Evolutionary conservation across 2,329 filamentous ascomycete genomes (phyloP).

Genomic region (Cladophialophora psammophila): DNA sequence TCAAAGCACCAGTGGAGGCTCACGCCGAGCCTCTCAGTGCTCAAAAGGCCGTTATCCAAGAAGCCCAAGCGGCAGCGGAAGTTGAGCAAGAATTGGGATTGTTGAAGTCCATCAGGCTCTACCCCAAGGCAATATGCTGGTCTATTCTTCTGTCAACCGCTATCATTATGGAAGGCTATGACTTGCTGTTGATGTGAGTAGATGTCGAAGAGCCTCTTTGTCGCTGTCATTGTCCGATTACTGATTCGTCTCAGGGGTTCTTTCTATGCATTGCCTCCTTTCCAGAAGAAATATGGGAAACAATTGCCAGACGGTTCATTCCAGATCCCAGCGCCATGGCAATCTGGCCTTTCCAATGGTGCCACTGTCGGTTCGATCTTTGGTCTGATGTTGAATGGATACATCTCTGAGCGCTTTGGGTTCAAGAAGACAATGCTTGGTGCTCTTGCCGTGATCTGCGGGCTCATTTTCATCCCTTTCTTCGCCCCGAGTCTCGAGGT

Average conservation of each 20-base stretch:
- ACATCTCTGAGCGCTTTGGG: slow-evolving; percentile 46
- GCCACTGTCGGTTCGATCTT: slow-evolving; percentile 42
- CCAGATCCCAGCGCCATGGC: slow-evolving; percentile 25
- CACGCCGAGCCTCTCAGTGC: slow-evolving; percentile 6
- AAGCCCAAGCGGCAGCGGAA: slow-evolving; percentile 45
- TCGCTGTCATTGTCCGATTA: neutral
- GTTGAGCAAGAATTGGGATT: slow-evolving; percentile 71
- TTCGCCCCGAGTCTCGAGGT: slow-evolving; percentile 47
- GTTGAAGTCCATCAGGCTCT: slow-evolving; percentile 76
- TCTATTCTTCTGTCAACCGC: slow-evolving; percentile 83
- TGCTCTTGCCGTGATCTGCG: slow-evolving; percentile 35
- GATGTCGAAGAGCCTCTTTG: slow-evolving; percentile 56
- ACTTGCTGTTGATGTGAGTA: slow-evolving; percentile 20
- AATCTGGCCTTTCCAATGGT: slow-evolving; percentile 40
- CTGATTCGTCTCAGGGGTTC: slow-evolving; percentile 62
- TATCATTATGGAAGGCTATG: slow-evolving; percentile 81
- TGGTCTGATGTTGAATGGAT: slow-evolving; percentile 45
- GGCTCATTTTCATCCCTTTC: slow-evolving; percentile 48
- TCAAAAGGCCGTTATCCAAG: slow-evolving; percentile 15
- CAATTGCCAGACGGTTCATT: slow-evolving; percentile 15
- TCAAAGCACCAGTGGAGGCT: slow-evolving; percentile 9
- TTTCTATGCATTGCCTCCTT: slow-evolving; percentile 65
- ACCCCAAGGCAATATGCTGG: slow-evolving; percentile 86
- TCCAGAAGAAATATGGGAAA: slow-evolving; percentile 47
- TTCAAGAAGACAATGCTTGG: slow-evolving; percentile 41